A percentile compares a stretch with the other conserved stretches of the same genome.
These are phyloP conservation scores for Ogataea pilisensis DNA, from an alignment of 805 yeast species.

Conservation along the genomic window DNA sequence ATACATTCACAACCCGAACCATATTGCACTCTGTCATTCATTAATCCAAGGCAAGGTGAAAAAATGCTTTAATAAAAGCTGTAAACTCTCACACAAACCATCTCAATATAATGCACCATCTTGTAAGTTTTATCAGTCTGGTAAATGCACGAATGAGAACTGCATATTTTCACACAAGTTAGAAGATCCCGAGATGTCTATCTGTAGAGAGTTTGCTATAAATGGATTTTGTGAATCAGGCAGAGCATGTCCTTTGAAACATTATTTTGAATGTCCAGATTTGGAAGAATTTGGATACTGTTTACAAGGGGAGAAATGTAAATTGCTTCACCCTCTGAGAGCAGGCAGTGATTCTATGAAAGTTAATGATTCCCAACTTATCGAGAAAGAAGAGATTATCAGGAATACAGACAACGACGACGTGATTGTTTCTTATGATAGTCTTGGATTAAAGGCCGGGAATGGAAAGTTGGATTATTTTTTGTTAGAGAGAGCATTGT, in stretches of 20 bases:
- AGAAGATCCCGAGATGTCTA: conserved; percentile 32
- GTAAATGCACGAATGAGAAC: conserved; percentile 42
- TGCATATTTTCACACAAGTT: conserved; percentile 51
- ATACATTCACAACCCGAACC: conserved; percentile 47
- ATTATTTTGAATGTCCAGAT: conserved; percentile 67
- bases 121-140: conserved; percentile 49
- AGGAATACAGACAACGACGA: conserved; percentile 31
- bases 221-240: conserved; percentile 71
- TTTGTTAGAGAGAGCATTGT: conserved; percentile 11
- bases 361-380: neutral
- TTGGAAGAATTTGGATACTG: conserved; percentile 59
- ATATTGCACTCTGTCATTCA: conserved; percentile 51
- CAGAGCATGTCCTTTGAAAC: conserved; percentile 49
- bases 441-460: conserved; percentile 9
- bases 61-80: conserved; percentile 43
- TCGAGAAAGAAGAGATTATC: conserved; percentile 8
- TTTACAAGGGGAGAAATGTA: conserved; percentile 47
- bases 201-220: conserved; percentile 65
- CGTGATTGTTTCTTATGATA: conserved; percentile 22
- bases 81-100: conserved; percentile 54
- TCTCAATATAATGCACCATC: conserved; percentile 57
- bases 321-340: conserved; percentile 41
- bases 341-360: conserved; percentile 1
- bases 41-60: conserved; percentile 36
- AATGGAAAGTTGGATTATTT: conserved; percentile 17